Evolutionary conservation across 2,329 filamentous ascomycete genomes (phyloP), one percentile per base, ranked within the genome.

Genomic region (Aspergillus puulaauensis): DNA sequence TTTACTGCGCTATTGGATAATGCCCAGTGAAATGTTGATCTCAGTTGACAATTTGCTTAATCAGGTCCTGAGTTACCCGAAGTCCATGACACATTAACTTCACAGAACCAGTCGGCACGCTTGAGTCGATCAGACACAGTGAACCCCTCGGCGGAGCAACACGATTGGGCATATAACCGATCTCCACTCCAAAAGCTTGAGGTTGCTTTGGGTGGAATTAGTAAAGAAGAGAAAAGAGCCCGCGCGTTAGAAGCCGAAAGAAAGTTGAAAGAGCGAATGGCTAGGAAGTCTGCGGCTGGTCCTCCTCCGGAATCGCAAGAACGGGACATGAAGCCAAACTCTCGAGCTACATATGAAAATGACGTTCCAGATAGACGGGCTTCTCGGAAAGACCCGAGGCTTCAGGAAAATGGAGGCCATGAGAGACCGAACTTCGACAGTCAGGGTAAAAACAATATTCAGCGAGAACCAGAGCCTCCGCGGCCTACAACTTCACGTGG

Each of bases 151-250:
- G 68, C 69, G 5, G 64, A 70, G 40, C 69, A 74, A 61, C 68
- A 73, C 58, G 79, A 82, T 55, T 85, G 90, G 76, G 90, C 93
- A 68, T 83, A 88, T 57, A 89, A 96, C 72, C 86, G 90, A 68
- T 98, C 93, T 62, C 95, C 96, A 52, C 82, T 99, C 52, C 93
- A 99, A 75, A 95, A 89, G 79, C 84, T 99, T 65, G 93, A 99
- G 79, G 86, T 90, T 69, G 95, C 91, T 68, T 83, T 98, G 69
- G 90, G 89, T 74, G 92, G 90, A 76, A 93, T 97, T 74, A 96
- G 90, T 73, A 98, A 97, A 74, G 93, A 97, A 76, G 93, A 97
- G 75, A 96, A 96, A 74, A 85, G 93, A 63, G 91, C 92, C 8
- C 84, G 91, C 47, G 86, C 93, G 4, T 85, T 92, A 70, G 90